Evolutionary conservation across 305 asterid species (phyloP), one percentile per base, ranked within the genome.

Genomic region (Fraxinus angustifolia): DNA sequence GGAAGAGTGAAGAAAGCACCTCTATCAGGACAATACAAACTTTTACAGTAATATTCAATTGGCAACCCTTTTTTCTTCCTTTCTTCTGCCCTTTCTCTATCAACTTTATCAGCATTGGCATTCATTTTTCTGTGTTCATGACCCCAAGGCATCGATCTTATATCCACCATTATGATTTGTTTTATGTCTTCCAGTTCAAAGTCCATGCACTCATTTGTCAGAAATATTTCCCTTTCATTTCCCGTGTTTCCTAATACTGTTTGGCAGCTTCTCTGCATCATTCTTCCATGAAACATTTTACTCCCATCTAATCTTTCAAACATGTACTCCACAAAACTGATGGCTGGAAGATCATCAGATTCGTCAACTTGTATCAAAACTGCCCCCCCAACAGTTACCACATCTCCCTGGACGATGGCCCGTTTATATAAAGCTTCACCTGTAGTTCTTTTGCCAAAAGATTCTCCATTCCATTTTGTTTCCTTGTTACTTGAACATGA

Each of bases 181-280:
- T 81, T 85, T 85, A 89, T 87, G 85, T 90, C 96, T 80, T 86
- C 92, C 71, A 94, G 90, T 82, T 84, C 87, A 76, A 94, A 77
- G 48, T 91, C 88, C 87, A 75, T 81, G 82, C 99, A 96, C 36
- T 91, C 93, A 81, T 91, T 91, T 65, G 93, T 94, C 87, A 96
- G 88, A 87, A 93, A 96, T 45, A 94, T 6, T 86, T 96, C 99
- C 85, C 98, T 90, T 80, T 94, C 97, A 83, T 90, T 93, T 78
- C 92, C 96, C 23, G 98, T 83, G 83, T 94, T 94, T 84, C 98
- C 98, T 77, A 96, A 91, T 82, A 96, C 88, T 86, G 97, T 96
- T 85, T 89, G 87, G 58, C 90, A 85, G 81, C 97, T 97, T 79
- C 87, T 87, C 84, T 87, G 90, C 97, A 94, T 88, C 88, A 88